These are phyloP conservation scores for Magnusiomyces paraingens DNA, from an alignment of 1,139 yeast species.

Conservation along the genomic window DNA sequence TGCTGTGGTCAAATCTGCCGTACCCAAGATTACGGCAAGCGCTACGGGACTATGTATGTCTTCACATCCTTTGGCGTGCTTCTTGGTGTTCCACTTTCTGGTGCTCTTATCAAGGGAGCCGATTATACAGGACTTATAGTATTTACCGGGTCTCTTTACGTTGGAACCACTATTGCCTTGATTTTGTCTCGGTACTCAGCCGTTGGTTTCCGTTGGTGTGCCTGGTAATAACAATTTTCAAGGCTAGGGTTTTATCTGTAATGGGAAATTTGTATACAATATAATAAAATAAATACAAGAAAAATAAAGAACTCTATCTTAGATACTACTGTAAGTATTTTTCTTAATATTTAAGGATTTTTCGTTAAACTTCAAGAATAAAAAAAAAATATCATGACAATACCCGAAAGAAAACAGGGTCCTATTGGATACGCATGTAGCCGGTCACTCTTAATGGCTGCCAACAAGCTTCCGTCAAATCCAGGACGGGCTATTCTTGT, in stretches of 20 bases:
- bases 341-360: not conserved
- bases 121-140: conserved; percentile 17
- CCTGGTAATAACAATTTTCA: conserved; percentile 4
- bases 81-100: conserved; percentile 46
- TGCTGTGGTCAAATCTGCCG: conserved; percentile 45
- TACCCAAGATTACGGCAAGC: conserved; percentile 44
- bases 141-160: conserved; percentile 12
- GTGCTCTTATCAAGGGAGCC: conserved; percentile 41
- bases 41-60: conserved; percentile 44
- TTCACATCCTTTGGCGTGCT: conserved; percentile 41
- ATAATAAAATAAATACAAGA: no score
- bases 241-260: no score
- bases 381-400: not conserved
- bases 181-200: conserved; percentile 11
- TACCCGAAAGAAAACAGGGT: not conserved
- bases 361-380: not conserved
- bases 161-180: conserved; percentile 7
- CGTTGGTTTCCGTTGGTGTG: conserved; percentile 12
- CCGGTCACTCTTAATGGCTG: conserved; percentile 32
- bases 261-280: no score
- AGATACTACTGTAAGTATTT: no score
- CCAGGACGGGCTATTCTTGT: conserved; percentile 45
- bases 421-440: conserved; percentile 28
- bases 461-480: conserved; percentile 49
- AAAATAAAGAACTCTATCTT: no score